Conservation (phyloP, 169 alveolate genomes). For the Prorocentrum cordatum region DNA sequence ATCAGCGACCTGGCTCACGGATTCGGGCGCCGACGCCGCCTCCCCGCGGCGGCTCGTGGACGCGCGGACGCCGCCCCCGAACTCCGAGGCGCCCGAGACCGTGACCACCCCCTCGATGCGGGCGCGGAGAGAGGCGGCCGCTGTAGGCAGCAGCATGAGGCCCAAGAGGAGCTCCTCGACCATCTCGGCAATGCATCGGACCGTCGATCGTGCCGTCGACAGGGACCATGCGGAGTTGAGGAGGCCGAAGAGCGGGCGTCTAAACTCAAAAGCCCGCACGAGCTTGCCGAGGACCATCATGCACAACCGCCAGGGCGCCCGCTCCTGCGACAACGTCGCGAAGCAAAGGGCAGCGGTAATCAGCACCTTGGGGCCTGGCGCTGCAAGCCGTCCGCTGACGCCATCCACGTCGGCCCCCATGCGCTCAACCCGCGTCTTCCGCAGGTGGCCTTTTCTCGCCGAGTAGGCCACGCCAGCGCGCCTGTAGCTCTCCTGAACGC, state of each 20-base stretch:
- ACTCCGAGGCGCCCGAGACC: background rate
- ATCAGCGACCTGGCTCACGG: no score
- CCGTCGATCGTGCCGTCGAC: no score
- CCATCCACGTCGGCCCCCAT: slow-evolving; percentile 21
- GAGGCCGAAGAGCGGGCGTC: slow-evolving; percentile 2
- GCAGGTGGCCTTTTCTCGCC: background rate
- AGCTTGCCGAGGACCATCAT: background rate
- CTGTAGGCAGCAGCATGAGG: background rate
- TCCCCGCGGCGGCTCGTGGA: no score
- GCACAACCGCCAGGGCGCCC: no score
- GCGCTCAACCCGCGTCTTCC: background rate
- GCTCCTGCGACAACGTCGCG: background rate
- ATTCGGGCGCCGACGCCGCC: no score
- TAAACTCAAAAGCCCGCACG: background rate
- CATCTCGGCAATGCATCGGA: background rate
- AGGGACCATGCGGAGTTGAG: background rate
- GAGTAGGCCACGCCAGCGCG: background rate
- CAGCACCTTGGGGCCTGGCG: background rate
- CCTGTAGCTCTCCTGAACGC: background rate
- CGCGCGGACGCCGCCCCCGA: background rate
- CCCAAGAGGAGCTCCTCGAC: background rate
- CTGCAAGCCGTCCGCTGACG: background rate
- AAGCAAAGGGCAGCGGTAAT: background rate
- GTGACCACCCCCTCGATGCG: background rate
- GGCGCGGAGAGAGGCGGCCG: background rate